Base-by-base conservation (phyloP, 257 asterid genomes). In the Scutellaria galericulata region DNA sequence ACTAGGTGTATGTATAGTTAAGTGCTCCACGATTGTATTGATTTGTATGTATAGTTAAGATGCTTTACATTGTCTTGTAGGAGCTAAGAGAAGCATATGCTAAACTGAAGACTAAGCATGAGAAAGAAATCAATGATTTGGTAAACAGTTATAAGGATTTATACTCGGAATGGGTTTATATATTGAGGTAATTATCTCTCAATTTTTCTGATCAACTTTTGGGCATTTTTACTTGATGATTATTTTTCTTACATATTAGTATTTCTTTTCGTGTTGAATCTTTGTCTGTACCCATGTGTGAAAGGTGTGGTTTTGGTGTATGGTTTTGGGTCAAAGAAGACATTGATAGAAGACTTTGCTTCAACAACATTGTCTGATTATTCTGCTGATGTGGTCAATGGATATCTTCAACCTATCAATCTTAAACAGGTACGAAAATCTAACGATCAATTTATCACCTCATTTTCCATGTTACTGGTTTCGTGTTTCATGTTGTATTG, bases 261-360 rank as follows among this genome's bases (percentile, higher is more conserved):
- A 67, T 27, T 69, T 64, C 20, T n/a, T 31, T 45, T 27, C 44
- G 9, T 62, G 35, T 62, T 72, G 64, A 69, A 42, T 60, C 27
- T 63, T 51, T 6, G 65, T 61, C 35, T 47, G 7, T 68, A 20
- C 27, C 27, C 15, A 5, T 59, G 65, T 64, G 42, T 70, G 11
- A 27, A 62, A 92, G 97, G 88, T 84, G 90, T 61, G 96, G 96
- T 8, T 91, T 89, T 78, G 82, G 86, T 91, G 97, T 89, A 93
- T 81, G 98, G 98, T 6, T 93, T 91, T 67, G 97, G 98, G 77
- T 93, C 96, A 13, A 93, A 93, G 83, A 93, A 87, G 74, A 82
- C 82, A 20, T 79, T 93, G 82, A 73, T 93, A 2, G 97, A 93
- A 82, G 97, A 89, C 79, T 91, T 93, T 75, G 96, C 97, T 63